A percentile compares a stretch with the other conserved stretches of the same genome.
These are phyloP conservation scores for Tylopilus orsonianus DNA, from an alignment of 1,284 basidiomycete species.

Conservation along the genomic window DNA sequence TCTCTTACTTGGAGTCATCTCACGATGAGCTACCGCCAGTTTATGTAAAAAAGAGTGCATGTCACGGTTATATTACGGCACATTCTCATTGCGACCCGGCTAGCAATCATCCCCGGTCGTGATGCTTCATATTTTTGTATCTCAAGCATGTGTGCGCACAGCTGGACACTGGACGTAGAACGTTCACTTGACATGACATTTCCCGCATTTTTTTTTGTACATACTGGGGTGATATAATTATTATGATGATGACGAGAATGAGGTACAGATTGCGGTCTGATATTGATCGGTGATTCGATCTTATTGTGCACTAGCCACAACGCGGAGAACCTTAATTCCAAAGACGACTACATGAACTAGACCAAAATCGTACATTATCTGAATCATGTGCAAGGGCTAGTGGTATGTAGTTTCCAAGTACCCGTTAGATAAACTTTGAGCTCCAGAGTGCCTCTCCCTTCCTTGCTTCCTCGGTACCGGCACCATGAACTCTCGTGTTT, in stretches of 20 bases:
- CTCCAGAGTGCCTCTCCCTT: conserved; percentile 49
- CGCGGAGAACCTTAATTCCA: conserved; percentile 7
- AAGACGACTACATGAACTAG: background rate
- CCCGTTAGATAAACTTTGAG: conserved; percentile 44
- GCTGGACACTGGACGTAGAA: conserved; percentile 13
- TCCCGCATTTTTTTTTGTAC: background rate
- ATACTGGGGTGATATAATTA: conserved; percentile 2
- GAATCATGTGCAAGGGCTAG: background rate
- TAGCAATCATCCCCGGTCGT: background rate
- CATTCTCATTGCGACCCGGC: conserved; percentile 1
- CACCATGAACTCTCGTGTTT: conserved; percentile 45
- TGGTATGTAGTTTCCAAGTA: too few species aligned
- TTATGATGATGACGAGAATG: conserved; percentile 5
- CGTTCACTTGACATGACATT: conserved; percentile 2
- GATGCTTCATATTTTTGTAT: conserved; percentile 5
- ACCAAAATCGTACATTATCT: conserved; percentile 1
- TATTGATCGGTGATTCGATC: conserved; percentile 22
- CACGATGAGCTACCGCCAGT: conserved; percentile 14
- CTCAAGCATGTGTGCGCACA: background rate
- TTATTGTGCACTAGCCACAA: background rate
- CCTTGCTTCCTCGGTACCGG: conserved; percentile 47
- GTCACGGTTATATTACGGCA: background rate
- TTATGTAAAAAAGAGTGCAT: conserved; percentile 24
- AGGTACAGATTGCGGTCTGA: conserved; percentile 7
- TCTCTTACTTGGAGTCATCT: conserved; percentile 7